A percentile compares a stretch with the other conserved stretches of the same genome.
Evolutionary conservation across 139 green algal genomes (phyloP).

Genomic region (Chlamydomonas incerta): DNA sequence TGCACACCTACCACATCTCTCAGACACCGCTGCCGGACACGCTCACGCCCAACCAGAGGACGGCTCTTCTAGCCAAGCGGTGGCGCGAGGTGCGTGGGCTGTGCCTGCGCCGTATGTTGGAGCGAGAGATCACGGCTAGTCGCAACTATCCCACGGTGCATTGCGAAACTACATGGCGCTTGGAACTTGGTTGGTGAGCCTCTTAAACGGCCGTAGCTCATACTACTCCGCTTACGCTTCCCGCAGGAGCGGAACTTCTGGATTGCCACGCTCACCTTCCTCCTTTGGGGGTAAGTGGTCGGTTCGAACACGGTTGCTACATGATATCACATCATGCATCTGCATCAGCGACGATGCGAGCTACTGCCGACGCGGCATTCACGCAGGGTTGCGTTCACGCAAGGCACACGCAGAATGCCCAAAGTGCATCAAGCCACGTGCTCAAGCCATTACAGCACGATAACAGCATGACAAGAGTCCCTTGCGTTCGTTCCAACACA

Average conservation of each 20-base stretch:
- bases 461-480: background rate
- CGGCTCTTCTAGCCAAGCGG: background rate
- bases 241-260: constrained; percentile 46
- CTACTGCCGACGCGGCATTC: background rate
- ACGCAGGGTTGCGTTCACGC: background rate
- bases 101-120: too few species aligned
- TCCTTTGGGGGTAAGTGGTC: constrained; percentile 44
- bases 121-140: too few species aligned
- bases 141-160: too few species aligned
- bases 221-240: background rate
- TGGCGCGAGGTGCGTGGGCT: constrained; percentile 25
- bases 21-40: background rate
- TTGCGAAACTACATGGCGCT: background rate
- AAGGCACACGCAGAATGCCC: too few species aligned
- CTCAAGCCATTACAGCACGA: background rate
- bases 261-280: constrained; percentile 42
- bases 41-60: constrained; percentile 42
- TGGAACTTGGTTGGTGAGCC: background rate
- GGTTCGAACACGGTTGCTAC: too few species aligned
- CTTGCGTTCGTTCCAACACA: background rate
- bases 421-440: background rate
- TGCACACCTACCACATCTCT: constrained; percentile 10
- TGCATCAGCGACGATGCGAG: too few species aligned
- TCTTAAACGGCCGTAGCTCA: background rate
- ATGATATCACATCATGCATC: background rate